Evolutionary conservation across 2,329 filamentous ascomycete genomes (phyloP).

Genomic region (Pestalotiopsis sp.): DNA sequence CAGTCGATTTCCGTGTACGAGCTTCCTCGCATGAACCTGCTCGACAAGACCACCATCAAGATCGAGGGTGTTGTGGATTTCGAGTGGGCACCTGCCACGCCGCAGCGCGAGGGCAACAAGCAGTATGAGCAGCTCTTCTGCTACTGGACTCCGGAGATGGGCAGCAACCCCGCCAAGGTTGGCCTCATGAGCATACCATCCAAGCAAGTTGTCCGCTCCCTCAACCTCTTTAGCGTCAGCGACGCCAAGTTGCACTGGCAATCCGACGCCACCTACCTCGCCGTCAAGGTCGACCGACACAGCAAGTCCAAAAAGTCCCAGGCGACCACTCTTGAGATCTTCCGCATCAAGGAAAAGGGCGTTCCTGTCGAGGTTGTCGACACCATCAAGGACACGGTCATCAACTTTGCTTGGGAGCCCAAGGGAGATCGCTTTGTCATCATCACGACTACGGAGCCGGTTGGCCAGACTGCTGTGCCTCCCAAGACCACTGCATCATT

Average conservation of each 20-base stretch:
- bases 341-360: slow-evolving; percentile 95
- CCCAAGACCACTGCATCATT: slow-evolving; percentile 96
- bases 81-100: slow-evolving; percentile 89
- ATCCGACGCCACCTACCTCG: slow-evolving; percentile 89
- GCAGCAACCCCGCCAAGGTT: slow-evolving; percentile 96
- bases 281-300: slow-evolving; percentile 98
- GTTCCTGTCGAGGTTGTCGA: slow-evolving; percentile 98
- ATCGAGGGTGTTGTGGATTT: slow-evolving; percentile 97
- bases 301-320: slow-evolving; percentile 99
- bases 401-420: slow-evolving; percentile 99
- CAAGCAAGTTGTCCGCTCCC: slow-evolving; percentile 89
- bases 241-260: slow-evolving; percentile 99
- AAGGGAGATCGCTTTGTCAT: slow-evolving; percentile 97
- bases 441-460: slow-evolving; percentile 89
- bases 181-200: slow-evolving; percentile 94
- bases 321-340: slow-evolving; percentile 96
- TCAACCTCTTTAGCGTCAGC: slow-evolving; percentile 97
- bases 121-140: slow-evolving; percentile 93
- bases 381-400: slow-evolving; percentile 96
- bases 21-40: slow-evolving; percentile 82
- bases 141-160: slow-evolving; percentile 98
- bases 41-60: slow-evolving; percentile 92
- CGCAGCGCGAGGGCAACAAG: slow-evolving; percentile 83
- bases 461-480: slow-evolving; percentile 76
- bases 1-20: slow-evolving; percentile 92